Evolutionary conservation across 495 filamentous ascomycete species (phyloP).

Genomic region (Penicillium daleae): DNA sequence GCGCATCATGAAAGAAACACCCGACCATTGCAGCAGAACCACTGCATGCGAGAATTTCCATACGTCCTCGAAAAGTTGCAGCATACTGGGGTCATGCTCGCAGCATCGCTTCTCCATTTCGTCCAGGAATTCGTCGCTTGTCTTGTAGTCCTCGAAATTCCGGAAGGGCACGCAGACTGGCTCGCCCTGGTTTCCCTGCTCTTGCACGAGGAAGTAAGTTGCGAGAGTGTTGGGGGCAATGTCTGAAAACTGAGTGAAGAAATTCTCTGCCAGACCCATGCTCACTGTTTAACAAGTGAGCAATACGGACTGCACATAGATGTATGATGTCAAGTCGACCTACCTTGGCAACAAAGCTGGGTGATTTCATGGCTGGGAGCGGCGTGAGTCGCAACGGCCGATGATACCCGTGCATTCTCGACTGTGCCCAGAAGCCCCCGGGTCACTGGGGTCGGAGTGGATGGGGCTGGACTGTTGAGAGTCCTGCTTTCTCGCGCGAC

Average conservation of each 20-base stretch:
- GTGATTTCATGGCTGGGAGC: background rate
- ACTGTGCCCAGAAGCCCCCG: background rate
- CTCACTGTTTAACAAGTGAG: background rate
- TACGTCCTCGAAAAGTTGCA: constrained; percentile 9
- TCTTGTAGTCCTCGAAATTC: constrained; percentile 13
- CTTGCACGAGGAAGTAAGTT: constrained; percentile 24
- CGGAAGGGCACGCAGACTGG: constrained; percentile 23
- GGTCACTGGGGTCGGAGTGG: background rate
- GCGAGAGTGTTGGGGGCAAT: background rate
- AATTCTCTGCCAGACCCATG: background rate
- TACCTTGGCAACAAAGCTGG: background rate
- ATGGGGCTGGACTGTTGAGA: background rate
- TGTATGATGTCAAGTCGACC: background rate
- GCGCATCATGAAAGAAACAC: constrained; percentile 16
- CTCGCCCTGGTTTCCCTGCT: constrained; percentile 9
- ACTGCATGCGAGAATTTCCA: constrained; percentile 10
- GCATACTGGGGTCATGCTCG: background rate
- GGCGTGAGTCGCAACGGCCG: background rate
- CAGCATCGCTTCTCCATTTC: constrained; percentile 16
- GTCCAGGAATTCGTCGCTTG: constrained; percentile 16
- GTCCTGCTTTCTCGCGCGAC: background rate
- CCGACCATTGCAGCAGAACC: constrained; percentile 13
- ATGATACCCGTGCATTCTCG: background rate
- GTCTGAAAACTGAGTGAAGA: background rate
- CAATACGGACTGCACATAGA: background rate